Base-by-base conservation (phyloP, 2,329 filamentous ascomycete species). In the Amylocarpus encephaloides region DNA sequence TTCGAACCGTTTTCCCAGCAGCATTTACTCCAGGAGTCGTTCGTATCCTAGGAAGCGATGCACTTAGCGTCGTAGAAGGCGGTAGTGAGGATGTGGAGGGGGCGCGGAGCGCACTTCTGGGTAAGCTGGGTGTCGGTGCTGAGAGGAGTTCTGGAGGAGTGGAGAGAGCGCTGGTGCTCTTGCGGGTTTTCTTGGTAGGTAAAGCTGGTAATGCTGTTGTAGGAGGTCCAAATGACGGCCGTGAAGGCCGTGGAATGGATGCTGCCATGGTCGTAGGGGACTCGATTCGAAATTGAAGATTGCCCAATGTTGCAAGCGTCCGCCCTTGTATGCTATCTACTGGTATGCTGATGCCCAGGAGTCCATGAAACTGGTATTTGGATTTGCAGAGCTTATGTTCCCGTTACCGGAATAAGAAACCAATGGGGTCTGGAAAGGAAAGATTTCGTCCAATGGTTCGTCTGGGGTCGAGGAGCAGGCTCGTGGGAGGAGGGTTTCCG, bases 171-270 rank as follows among this genome's bases (percentile, higher is more conserved):
- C 70, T 77, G 50, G 72, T 82, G 68, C 79, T 84, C 66, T 85
- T 88, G 55, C 87, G 79, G 35, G 84, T 82, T 69, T 89, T 93
- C 41, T 75, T 69, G 15, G 86, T 73, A 26, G 89, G 88, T 43
- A 94, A 72, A 39, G 86, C 83, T 39, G 89, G 88, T 19, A 93
- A 73, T 26, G 85, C 80, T 55, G 82, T 78, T 29, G 80, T 82
- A 13, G 88, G 86, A 43, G 88, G 85, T 51, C 82, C 85, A 60
- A 83, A 74, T 15, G 84, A 82, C 22, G 82, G 77, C 66, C 82
- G 78, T 48, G 86, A 85, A 45, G 88, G 73, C 39, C 62, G 55
- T 43, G 65, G 65, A 48, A 66, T 52, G 13, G 84, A 48, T 35
- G 64, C 58, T 49, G 62, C 59, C 60, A 63, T 64, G 36, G 22